phyloP scores from a whole-genome alignment of 176 grass and related monocot species.

The Avena eriantha region DNA sequence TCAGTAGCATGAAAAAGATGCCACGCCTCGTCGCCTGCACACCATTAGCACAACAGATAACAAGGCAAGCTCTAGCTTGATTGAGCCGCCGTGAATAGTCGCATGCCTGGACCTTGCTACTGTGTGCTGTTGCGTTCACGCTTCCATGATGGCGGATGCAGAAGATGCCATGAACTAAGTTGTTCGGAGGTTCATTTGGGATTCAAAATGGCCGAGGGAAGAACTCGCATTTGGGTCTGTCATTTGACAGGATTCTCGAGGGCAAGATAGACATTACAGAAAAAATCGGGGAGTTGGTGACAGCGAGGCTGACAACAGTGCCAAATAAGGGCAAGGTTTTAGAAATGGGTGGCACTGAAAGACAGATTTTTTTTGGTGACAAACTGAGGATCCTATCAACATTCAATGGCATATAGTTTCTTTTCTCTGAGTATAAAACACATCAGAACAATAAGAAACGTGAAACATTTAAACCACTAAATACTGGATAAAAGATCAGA shows the following conservation, averaged over 20 bases:
- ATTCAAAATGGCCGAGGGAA: background rate
- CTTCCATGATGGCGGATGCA: background rate
- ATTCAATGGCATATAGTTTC: background rate
- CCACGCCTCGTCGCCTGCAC: background rate
- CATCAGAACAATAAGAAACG: background rate
- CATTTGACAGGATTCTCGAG: background rate
- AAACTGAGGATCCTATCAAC: constrained; percentile 14
- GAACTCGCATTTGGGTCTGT: constrained; percentile 6
- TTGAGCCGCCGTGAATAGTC: background rate
- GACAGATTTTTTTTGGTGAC: background rate
- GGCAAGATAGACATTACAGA: background rate
- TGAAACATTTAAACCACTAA: background rate
- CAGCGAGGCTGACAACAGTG: background rate
- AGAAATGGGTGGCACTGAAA: background rate
- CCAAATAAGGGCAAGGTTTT: background rate
- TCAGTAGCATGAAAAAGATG: background rate
- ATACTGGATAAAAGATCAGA: background rate
- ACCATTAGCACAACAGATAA: background rate
- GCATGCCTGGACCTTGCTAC: background rate
- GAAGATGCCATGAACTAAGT: background rate
- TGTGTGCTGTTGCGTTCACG: background rate
- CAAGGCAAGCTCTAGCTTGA: background rate
- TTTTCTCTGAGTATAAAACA: constrained; percentile 10
- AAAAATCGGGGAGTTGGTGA: background rate
- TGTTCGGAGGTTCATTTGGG: background rate